phyloP scores from a whole-genome alignment of 768 basidiomycete genomes.

The Collybiopsis luxurians region DNA sequence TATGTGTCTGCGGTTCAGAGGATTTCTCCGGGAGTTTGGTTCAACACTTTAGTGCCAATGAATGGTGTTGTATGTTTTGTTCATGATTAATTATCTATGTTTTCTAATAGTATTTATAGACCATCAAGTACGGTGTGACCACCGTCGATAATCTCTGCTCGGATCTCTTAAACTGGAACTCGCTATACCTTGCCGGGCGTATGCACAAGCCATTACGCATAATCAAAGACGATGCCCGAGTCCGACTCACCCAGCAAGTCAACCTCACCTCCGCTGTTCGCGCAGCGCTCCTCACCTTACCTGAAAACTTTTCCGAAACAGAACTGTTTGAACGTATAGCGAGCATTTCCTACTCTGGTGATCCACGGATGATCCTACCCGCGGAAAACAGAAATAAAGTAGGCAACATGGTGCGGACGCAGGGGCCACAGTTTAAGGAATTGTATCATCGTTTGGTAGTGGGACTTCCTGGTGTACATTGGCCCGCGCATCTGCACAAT shows the following conservation, averaged over 20 bases:
- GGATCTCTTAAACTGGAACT: constrained; percentile 90
- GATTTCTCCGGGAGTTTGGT: constrained; percentile 88
- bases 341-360: constrained; percentile 81
- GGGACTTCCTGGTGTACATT: constrained; percentile 78
- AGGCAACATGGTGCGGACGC: constrained; percentile 85
- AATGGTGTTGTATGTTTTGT: constrained; percentile 69
- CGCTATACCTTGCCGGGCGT: constrained; percentile 90
- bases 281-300: constrained; percentile 85
- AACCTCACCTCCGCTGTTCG: constrained; percentile 91
- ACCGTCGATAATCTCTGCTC: constrained; percentile 86
- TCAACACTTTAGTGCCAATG: constrained; percentile 86
- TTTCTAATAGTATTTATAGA: constrained; percentile 39
- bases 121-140: constrained; percentile 95
- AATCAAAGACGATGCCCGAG: constrained; percentile 89
- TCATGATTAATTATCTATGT: background rate
- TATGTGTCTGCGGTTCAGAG: constrained; percentile 81
- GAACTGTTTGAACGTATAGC: constrained; percentile 86
- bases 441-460: constrained; percentile 80
- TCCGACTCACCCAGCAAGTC: constrained; percentile 88
- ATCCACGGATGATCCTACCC: constrained; percentile 92
- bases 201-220: constrained; percentile 98
- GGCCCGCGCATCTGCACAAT: constrained; percentile 46
- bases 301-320: constrained; percentile 75
- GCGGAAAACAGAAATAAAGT: constrained; percentile 95
- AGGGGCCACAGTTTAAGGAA: constrained; percentile 81